Evolutionary conservation across 371 early-diverging fungal species (phyloP).

Genomic region (Circinella umbellata): DNA sequence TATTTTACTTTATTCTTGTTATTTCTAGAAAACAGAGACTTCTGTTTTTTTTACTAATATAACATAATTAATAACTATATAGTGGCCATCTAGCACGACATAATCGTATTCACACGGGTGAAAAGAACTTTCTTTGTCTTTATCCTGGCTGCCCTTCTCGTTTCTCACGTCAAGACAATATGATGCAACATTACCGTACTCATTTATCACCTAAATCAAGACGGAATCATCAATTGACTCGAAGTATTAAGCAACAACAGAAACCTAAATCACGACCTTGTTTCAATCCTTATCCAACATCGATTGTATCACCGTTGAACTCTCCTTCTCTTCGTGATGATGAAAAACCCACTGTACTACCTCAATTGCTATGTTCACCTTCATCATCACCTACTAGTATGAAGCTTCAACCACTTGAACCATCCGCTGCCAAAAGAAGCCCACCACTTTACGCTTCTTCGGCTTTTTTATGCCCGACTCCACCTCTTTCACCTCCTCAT

Average conservation of each 20-base stretch:
- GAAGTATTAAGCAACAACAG: slow-evolving; percentile 15
- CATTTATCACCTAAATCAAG: slow-evolving; percentile 69
- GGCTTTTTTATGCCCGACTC: slow-evolving; percentile 19
- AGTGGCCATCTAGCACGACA: slow-evolving; percentile 88
- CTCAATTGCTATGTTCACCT: slow-evolving; percentile 13
- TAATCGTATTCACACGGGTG: slow-evolving; percentile 88
- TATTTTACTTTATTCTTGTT: neutral
- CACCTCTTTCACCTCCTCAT: slow-evolving; percentile 16
- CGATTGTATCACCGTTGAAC: slow-evolving; percentile 7
- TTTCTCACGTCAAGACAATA: slow-evolving; percentile 88
- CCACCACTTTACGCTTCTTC: slow-evolving; percentile 12
- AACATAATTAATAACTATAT: slow-evolving; percentile 15
- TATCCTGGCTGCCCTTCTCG: slow-evolving; percentile 74
- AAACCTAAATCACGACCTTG: slow-evolving; percentile 12
- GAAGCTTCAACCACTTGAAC: slow-evolving; percentile 24
- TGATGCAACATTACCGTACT: slow-evolving; percentile 88
- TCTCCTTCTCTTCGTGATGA: neutral
- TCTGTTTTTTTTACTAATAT: slow-evolving; percentile 9
- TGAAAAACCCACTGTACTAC: slow-evolving; percentile 9
- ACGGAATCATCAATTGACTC: slow-evolving; percentile 27
- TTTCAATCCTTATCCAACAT: neutral
- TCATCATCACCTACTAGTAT: slow-evolving; percentile 11
- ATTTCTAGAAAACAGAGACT: neutral
- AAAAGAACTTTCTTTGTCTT: slow-evolving; percentile 85
- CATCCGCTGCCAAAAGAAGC: slow-evolving; percentile 11